Evolutionary conservation across 805 yeast species (phyloP), one percentile per base, ranked within the genome.

Genomic region (Ogataea neopini): DNA sequence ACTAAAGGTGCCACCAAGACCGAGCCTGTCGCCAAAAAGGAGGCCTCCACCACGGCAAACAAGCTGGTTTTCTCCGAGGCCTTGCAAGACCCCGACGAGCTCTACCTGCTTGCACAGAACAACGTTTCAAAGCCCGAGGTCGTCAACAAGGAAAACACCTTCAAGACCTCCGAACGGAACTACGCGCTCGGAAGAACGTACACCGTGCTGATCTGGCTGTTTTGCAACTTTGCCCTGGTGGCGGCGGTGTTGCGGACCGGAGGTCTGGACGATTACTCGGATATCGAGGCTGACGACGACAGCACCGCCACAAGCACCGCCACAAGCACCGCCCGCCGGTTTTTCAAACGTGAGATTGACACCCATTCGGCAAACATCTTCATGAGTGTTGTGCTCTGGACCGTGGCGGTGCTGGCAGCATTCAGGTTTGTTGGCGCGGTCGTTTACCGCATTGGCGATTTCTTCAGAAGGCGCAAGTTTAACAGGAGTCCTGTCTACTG

Each of bases 161-260:
- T 56, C 30, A 57, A 55, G 43, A 51, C 57, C 30, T 60, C 67
- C 11, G 66, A 58, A 26, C 84, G 89, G 61, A 91, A 91, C 65
- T 92, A 91, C 66, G 97, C 97, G 0, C 78, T 86, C 54, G 82
- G 92, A 55, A 78, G 99, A 66, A 87, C 98, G 1, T 68, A 87
- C 52, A 94, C 96, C 1, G 96, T 92, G 29, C 71, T 92, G 47
- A 67, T 85, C 2, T 92, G 99, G 99, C 77, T 89, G 63, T 68
- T 88, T 44, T 81, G 91, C 29, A 94, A 94, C 63, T 84, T 88
- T 53, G 80, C 83, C 28, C 72, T 92, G 38, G 73, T 89, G 35
- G 94, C 88, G 0, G 79, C 87, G 8, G 97, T 92, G 13, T 72
- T 90, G 53, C 85, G 87, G 49, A 80, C 90, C 2, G 96, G 92